Conservation (phyloP, 805 yeast species). For the Yamadazyma sp. region DNA sequence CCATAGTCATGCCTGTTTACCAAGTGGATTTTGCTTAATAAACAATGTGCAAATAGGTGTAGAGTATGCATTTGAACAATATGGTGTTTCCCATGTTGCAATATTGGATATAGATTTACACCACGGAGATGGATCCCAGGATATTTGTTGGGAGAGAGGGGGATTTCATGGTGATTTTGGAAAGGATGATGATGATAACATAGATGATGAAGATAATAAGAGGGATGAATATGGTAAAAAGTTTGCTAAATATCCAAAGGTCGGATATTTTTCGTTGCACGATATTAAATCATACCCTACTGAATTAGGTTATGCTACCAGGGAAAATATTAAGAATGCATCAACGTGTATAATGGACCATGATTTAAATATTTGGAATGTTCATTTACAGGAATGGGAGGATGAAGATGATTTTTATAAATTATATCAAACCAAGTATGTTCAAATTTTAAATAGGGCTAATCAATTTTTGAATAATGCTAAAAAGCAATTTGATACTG, state of each 20-base stretch:
- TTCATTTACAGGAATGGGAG: constrained; percentile 67
- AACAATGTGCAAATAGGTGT: constrained; percentile 81
- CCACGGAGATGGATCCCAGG: constrained; percentile 89
- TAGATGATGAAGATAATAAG: constrained; percentile 22
- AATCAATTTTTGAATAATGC: constrained; percentile 56
- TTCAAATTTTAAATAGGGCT: constrained; percentile 61
- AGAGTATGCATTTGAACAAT: constrained; percentile 64
- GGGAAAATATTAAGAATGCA: constrained; percentile 68
- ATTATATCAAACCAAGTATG: constrained; percentile 59
- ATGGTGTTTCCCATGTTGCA: constrained; percentile 75
- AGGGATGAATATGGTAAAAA: constrained; percentile 49
- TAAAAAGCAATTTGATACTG: constrained; percentile 41
- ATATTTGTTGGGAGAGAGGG: constrained; percentile 77
- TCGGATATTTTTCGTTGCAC: constrained; percentile 81
- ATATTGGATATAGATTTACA: constrained; percentile 81
- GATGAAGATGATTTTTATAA: constrained; percentile 63
- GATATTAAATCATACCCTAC: constrained; percentile 87
- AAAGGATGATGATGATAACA: constrained; percentile 45
- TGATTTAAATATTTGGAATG: constrained; percentile 78
- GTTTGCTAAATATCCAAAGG: constrained; percentile 50
- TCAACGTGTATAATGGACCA: constrained; percentile 78
- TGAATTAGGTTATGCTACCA: constrained; percentile 72
- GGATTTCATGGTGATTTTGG: constrained; percentile 51
- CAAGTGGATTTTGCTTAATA: constrained; percentile 79
- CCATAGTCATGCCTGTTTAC: constrained; percentile 79